Percentiles rank a stretch among this genome's conserved stretches.
These are phyloP conservation scores for Metschnikowia lunata DNA, from an alignment of 805 yeast genomes.

Conservation along the genomic window DNA sequence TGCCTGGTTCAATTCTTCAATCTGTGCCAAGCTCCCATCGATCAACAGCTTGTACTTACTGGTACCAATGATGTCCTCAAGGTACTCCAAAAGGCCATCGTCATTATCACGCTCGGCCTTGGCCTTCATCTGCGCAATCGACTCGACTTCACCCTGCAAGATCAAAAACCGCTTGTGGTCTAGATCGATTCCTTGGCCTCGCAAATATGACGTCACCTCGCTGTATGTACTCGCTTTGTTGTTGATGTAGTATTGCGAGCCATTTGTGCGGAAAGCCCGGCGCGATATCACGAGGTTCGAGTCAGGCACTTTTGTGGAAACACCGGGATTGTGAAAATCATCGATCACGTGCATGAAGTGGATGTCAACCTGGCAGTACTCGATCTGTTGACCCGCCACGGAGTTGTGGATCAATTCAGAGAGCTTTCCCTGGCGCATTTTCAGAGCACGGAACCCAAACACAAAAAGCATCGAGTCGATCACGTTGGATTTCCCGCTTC, in stretches of 20 bases:
- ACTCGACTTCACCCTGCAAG: constrained; percentile 96
- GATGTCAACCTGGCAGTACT: constrained; percentile 85
- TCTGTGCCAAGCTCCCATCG: constrained; percentile 54
- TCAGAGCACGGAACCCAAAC: constrained; percentile 93
- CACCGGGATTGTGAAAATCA: constrained; percentile 32
- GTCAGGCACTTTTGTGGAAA: constrained; percentile 41
- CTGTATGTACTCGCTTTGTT: constrained; percentile 65
- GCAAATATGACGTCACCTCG: constrained; percentile 70
- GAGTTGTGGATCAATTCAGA: constrained; percentile 92
- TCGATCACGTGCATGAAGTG: constrained; percentile 78
- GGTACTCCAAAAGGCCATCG: constrained; percentile 88
- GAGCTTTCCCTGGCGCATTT: constrained; percentile 94
- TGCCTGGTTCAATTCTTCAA: constrained; percentile 73
- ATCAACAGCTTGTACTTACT: constrained; percentile 74
- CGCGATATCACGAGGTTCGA: constrained; percentile 71
- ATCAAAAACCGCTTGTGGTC: constrained; percentile 93
- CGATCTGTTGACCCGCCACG: constrained; percentile 52
- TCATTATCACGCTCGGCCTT: constrained; percentile 90
- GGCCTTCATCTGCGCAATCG: constrained; percentile 97
- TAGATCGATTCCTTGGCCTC: constrained; percentile 83
- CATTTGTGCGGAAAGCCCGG: constrained; percentile 69
- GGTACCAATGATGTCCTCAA: constrained; percentile 97
- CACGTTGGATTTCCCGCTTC: constrained; percentile 96
- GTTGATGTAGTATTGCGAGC: constrained; percentile 76
- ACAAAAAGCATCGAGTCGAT: constrained; percentile 95